phyloP scores from a whole-genome alignment of 2,329 filamentous ascomycete genomes.

The Ceratocystis eucalypticola region DNA sequence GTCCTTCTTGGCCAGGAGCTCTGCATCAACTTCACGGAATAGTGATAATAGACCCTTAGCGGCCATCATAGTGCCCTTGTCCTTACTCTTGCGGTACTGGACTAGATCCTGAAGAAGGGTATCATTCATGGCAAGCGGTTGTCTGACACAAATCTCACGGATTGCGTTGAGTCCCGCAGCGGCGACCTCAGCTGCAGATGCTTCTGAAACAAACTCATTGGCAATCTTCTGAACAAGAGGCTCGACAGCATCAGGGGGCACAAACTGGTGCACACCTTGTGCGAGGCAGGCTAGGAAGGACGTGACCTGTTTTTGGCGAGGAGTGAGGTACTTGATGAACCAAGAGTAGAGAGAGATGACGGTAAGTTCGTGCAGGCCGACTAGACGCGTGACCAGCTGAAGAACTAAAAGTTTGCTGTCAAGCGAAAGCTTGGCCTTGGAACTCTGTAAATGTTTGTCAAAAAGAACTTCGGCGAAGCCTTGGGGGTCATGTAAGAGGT shows the following conservation, averaged over 20 bases:
- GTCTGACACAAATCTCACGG: conserved; percentile 80
- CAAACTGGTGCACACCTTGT: conserved; percentile 78
- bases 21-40: conserved; percentile 81
- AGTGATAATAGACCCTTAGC: conserved; percentile 81
- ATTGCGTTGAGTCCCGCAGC: conserved; percentile 90
- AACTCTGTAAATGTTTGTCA: conserved; percentile 76
- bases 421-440: conserved; percentile 69
- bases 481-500: conserved; percentile 87
- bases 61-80: conserved; percentile 99
- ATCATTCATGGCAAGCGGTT: conserved; percentile 92
- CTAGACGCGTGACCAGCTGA: conserved; percentile 77
- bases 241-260: conserved; percentile 84
- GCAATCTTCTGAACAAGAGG: conserved; percentile 89
- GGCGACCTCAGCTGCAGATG: conserved; percentile 76
- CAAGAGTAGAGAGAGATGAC: conserved; percentile 88
- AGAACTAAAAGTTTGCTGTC: conserved; percentile 84
- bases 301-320: conserved; percentile 77
- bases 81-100: conserved; percentile 91
- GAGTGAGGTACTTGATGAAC: conserved; percentile 85
- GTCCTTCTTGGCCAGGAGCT: conserved; percentile 78
- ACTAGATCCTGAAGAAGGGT: conserved; percentile 92
- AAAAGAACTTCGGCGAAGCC: conserved; percentile 85
- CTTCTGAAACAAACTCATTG: conserved; percentile 96
- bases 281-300: conserved; percentile 86
- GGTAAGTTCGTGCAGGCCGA: conserved; percentile 84